Percentiles rank a stretch among this genome's conserved stretches.
These are phyloP conservation scores for Celoporthe dispersa DNA, from an alignment of 2,329 filamentous ascomycete species.

Conservation along the genomic window DNA sequence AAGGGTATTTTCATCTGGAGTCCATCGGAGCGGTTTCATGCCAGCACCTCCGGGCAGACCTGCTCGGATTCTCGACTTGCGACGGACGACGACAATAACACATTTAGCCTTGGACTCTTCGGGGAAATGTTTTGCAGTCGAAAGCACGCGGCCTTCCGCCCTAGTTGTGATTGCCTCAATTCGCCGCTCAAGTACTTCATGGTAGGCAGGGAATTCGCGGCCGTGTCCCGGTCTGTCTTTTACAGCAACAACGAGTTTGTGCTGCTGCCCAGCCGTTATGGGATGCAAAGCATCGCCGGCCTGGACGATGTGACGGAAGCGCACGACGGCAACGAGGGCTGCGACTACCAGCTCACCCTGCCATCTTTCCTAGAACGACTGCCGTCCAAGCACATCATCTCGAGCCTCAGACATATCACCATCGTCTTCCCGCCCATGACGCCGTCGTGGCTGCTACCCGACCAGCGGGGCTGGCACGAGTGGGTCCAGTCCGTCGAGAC, in stretches of 20 bases:
- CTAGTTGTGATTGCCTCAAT: not conserved
- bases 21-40: conserved; percentile 1
- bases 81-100: not conserved
- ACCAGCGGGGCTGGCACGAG: not conserved
- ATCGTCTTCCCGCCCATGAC: conserved; percentile 8
- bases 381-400: not conserved
- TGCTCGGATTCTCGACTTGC: not conserved
- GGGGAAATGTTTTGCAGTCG: not conserved
- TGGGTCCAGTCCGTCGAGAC: conserved; percentile 1
- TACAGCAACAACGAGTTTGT: conserved; percentile 7
- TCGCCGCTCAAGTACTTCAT: conserved; percentile 6
- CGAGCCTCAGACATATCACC: not conserved
- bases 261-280: not conserved
- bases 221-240: conserved; percentile 4
- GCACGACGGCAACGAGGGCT: not conserved
- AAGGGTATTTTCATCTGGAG: not conserved
- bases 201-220: conserved; percentile 1
- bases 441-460: not conserved
- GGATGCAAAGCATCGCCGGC: not conserved
- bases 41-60: conserved; percentile 1
- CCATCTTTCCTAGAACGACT: not conserved
- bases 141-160: conserved; percentile 1
- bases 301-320: not conserved
- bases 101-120: not conserved
- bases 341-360: not conserved